These are phyloP conservation scores for Hymenoscyphus scutula DNA, from an alignment of 2,329 filamentous ascomycete species.

Conservation along the genomic window DNA sequence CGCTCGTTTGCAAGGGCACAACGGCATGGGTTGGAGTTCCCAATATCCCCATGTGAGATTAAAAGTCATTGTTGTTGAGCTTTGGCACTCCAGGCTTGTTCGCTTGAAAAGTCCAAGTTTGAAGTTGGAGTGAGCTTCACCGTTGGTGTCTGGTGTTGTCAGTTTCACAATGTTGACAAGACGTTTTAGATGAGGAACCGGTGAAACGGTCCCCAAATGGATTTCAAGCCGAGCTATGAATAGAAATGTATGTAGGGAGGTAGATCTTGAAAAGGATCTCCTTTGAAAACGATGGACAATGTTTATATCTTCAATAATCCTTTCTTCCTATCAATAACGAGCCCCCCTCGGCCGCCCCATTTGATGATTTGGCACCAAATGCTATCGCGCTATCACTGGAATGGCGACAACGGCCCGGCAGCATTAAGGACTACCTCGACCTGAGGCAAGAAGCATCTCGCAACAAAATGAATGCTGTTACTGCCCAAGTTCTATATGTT, in stretches of 20 bases:
- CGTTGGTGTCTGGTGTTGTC: background rate
- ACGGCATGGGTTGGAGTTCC: too few species aligned
- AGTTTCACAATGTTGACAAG: background rate
- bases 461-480: too few species aligned
- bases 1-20: too few species aligned
- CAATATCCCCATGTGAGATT: too few species aligned
- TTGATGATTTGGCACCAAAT: too few species aligned
- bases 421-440: background rate
- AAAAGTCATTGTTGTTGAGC: background rate
- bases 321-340: background rate
- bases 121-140: background rate
- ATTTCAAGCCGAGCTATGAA: constrained; percentile 2
- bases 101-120: too few species aligned
- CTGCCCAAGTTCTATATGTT: too few species aligned
- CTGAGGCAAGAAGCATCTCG: too few species aligned
- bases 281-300: background rate
- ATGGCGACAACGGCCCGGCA: background rate
- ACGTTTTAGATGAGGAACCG: background rate
- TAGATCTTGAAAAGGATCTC: constrained; percentile 1
- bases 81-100: too few species aligned
- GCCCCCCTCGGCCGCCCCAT: background rate
- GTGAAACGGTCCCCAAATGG: background rate
- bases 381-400: background rate
- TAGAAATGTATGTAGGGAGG: too few species aligned
- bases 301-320: background rate